Evolutionary conservation across 345 rosid genomes (phyloP).

Genomic region (Camelina hispida): DNA sequence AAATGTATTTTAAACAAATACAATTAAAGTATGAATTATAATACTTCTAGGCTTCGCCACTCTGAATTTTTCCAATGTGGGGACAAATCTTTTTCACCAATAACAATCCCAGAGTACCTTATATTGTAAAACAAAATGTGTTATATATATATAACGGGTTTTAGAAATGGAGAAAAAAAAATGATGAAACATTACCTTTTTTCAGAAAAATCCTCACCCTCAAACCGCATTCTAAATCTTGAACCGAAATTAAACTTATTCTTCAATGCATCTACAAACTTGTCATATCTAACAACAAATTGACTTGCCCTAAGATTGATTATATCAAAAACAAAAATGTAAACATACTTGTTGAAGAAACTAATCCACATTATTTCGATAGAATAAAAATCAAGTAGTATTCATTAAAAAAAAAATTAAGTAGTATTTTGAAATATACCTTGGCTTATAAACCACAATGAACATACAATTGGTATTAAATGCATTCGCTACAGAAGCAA

Average conservation of each 20-base stretch:
- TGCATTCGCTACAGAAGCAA: background rate
- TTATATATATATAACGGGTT: background rate
- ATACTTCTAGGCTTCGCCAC: background rate
- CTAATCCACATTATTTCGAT: background rate
- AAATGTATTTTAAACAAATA: background rate
- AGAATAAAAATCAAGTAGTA: no score
- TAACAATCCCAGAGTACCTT: background rate
- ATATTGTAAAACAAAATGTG: background rate
- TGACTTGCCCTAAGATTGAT: slow-evolving; percentile 39
- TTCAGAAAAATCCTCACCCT: slow-evolving; percentile 52
- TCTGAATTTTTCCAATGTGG: background rate
- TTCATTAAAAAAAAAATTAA: no score
- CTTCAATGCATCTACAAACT: slow-evolving; percentile 58
- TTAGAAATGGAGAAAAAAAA: background rate
- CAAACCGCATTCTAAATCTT: slow-evolving; percentile 70
- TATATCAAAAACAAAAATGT: background rate
- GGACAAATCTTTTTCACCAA: background rate
- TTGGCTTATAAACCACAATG: background rate
- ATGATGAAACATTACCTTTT: background rate
- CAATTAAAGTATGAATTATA: background rate
- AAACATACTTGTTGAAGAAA: background rate
- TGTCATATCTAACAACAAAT: slow-evolving; percentile 63
- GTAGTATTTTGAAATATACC: background rate
- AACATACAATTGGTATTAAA: background rate
- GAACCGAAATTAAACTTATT: slow-evolving; percentile 54